Percentiles rank a stretch among this genome's conserved stretches.
phyloP scores from a whole-genome alignment of 2,329 filamentous ascomycete genomes.

The Aureobasidium sp. region DNA sequence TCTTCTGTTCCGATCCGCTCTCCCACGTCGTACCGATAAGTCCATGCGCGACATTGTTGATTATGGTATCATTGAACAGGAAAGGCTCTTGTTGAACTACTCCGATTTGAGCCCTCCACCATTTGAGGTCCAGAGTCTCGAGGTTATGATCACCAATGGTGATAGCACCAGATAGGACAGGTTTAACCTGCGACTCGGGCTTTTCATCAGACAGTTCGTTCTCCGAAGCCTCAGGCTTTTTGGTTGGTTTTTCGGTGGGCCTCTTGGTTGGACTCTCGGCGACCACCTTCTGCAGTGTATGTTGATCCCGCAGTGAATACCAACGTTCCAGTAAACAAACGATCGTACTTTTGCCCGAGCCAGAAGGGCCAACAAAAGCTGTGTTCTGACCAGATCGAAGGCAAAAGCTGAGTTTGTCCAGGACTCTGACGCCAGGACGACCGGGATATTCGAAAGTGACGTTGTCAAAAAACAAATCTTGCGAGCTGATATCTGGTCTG shows the following conservation, averaged over 20 bases:
- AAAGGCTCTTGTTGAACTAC: conserved; percentile 95
- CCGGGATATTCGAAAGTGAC: conserved; percentile 91
- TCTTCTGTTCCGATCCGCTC: conserved; percentile 61
- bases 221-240: neutral
- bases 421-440: conserved; percentile 82
- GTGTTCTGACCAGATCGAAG: conserved; percentile 84
- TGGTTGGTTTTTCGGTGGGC: no score
- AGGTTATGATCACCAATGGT: conserved; percentile 80
- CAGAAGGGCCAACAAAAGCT: conserved; percentile 95
- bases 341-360: conserved; percentile 93
- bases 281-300: neutral
- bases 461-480: conserved; percentile 78
- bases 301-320: conserved; percentile 53
- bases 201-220: neutral
- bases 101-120: conserved; percentile 81
- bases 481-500: conserved; percentile 47
- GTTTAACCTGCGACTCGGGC: conserved; percentile 7
- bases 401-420: conserved; percentile 73
- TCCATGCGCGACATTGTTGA: conserved; percentile 64
- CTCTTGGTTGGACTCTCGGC: neutral
- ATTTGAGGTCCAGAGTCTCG: conserved; percentile 82
- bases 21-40: conserved; percentile 21
- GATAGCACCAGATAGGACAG: conserved; percentile 68
- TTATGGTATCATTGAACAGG: conserved; percentile 76
- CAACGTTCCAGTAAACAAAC: conserved; percentile 83